Conservation (phyloP, 441 rosid species). For the Flueggea neowawraea region DNA sequence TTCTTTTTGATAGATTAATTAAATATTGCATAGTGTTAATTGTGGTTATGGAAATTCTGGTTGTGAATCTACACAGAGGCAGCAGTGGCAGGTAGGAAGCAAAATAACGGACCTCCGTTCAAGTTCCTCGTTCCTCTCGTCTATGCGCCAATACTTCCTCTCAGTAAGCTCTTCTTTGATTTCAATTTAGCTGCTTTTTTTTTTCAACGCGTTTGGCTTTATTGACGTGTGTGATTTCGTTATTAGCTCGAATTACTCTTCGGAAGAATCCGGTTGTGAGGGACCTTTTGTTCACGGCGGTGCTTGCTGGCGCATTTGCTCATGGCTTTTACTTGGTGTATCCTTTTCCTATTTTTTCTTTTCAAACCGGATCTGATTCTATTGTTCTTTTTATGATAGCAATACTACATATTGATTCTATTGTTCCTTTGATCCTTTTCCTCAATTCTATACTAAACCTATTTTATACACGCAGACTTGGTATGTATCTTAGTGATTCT, state of each 20-base stretch:
- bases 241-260: slow-evolving; percentile 59
- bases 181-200: neutral
- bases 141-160: slow-evolving; percentile 97
- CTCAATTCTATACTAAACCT: no score
- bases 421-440: no score
- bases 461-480: no score
- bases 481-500: no score
- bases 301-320: slow-evolving; percentile 80
- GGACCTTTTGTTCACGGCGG: slow-evolving; percentile 75
- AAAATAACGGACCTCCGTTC: slow-evolving; percentile 53
- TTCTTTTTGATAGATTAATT: neutral
- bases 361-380: no score
- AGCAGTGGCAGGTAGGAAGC: slow-evolving; percentile 30
- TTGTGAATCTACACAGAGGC: neutral
- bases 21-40: no score
- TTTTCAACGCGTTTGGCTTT: neutral
- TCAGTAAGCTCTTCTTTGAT: slow-evolving; percentile 36
- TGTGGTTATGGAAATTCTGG: no score
- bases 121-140: slow-evolving; percentile 81
- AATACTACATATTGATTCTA: no score
- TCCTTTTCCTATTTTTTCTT: slow-evolving; percentile 40
- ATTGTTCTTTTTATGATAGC: no score
- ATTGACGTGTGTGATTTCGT: neutral
- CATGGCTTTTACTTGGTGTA: slow-evolving; percentile 94
- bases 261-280: slow-evolving; percentile 76